Evolutionary conservation across 441 rosid genomes (phyloP).

Genomic region (California macrophylla): DNA sequence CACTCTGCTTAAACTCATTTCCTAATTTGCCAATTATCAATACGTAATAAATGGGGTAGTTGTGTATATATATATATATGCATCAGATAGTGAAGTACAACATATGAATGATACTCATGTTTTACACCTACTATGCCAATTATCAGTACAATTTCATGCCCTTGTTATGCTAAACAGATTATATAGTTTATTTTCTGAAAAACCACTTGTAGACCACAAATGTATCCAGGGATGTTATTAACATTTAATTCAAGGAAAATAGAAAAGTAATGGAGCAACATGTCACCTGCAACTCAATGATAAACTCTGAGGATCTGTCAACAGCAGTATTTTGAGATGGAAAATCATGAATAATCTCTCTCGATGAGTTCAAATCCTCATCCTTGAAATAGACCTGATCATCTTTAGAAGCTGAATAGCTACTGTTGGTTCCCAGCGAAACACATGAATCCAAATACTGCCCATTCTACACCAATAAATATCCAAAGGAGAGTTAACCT

Average conservation of each 20-base stretch:
- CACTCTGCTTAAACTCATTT: too few species aligned
- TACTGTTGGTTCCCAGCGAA: slow-evolving; percentile 67
- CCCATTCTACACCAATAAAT: slow-evolving; percentile 52
- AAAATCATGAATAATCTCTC: slow-evolving; percentile 28
- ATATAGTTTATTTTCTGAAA: not conserved
- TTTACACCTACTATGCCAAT: too few species aligned
- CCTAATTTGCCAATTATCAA: too few species aligned
- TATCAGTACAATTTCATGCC: not conserved
- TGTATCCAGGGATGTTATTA: not conserved
- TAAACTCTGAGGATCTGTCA: slow-evolving; percentile 49
- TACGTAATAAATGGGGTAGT: too few species aligned
- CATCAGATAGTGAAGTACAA: too few species aligned
- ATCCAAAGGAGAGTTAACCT: not conserved
- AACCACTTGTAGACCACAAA: not conserved
- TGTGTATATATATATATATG: too few species aligned
- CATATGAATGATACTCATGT: too few species aligned
- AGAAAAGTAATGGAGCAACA: not conserved
- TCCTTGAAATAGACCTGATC: slow-evolving; percentile 58
- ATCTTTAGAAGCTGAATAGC: slow-evolving; percentile 61
- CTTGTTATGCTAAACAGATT: not conserved
- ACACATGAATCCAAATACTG: slow-evolving; percentile 80
- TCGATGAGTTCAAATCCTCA: slow-evolving; percentile 31
- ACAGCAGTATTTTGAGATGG: slow-evolving; percentile 36
- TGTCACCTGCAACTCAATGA: slow-evolving; percentile 77
- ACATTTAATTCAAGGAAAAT: not conserved